phyloP scores from a whole-genome alignment of 2,329 filamentous ascomycete species.

The Alternaria consortialis region DNA sequence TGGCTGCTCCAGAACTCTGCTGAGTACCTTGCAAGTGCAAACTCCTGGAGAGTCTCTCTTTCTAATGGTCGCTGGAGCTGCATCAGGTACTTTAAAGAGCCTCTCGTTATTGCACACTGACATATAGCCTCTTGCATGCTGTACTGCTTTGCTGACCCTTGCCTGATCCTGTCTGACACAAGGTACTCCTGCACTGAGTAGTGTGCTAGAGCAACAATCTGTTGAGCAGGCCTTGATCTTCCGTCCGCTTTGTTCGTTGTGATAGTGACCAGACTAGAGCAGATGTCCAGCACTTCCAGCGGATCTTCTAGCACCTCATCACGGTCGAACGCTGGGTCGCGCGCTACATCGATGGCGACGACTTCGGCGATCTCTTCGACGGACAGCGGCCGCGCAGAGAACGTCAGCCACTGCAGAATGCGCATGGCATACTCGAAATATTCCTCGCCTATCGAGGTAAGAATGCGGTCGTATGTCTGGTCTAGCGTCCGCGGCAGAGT shows the following conservation, averaged over 20 bases:
- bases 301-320: slow-evolving; percentile 49
- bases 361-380: slow-evolving; percentile 37
- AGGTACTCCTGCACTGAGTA: slow-evolving; percentile 52
- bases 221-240: not conserved
- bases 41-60: not conserved
- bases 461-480: slow-evolving; percentile 41
- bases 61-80: slow-evolving; percentile 25
- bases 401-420: slow-evolving; percentile 39
- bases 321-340: slow-evolving; percentile 41
- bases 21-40: slow-evolving; percentile 36
- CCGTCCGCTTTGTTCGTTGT: slow-evolving; percentile 7
- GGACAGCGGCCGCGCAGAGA: slow-evolving; percentile 30
- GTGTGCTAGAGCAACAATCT: slow-evolving; percentile 39
- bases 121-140: slow-evolving; percentile 34
- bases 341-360: slow-evolving; percentile 36
- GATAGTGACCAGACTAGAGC: slow-evolving; percentile 44
- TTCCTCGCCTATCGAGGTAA: slow-evolving; percentile 26
- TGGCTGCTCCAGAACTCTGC: slow-evolving; percentile 44
- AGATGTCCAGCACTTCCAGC: slow-evolving; percentile 40
- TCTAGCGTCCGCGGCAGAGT: slow-evolving; percentile 36
- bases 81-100: slow-evolving; percentile 39
- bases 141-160: slow-evolving; percentile 29
- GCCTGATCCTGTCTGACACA: slow-evolving; percentile 35
- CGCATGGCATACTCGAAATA: slow-evolving; percentile 28
- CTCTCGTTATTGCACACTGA: slow-evolving; percentile 30